Conservation (phyloP, 1,139 yeast species). For the Candida freyschussii region DNA sequence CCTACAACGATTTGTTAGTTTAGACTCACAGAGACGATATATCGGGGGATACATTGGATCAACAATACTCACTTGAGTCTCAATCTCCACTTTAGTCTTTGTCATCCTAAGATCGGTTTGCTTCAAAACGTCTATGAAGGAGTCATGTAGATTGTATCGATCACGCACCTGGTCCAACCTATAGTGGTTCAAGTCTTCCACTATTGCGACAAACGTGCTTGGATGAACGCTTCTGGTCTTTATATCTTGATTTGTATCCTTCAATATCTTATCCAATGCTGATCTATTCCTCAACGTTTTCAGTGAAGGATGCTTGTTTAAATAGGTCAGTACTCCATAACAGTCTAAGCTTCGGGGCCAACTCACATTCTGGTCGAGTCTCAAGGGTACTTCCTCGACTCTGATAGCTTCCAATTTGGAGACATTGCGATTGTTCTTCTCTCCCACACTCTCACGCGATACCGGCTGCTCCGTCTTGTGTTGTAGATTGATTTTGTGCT, state of each 20-base stretch:
- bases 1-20: too few species aligned
- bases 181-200: conserved; percentile 16
- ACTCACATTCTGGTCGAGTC: conserved; percentile 18
- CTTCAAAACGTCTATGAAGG: conserved; percentile 1
- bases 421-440: conserved; percentile 8
- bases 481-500: not conserved
- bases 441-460: too few species aligned
- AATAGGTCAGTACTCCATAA: not conserved
- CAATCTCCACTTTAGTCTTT: conserved; percentile 4
- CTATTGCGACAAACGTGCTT: conserved; percentile 16
- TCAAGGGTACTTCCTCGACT: conserved; percentile 18
- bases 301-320: conserved; percentile 16
- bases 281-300: conserved; percentile 14
- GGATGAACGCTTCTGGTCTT: conserved; percentile 13
- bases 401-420: conserved; percentile 11
- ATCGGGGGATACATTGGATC: too few species aligned
- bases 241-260: conserved; percentile 1
- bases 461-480: not conserved
- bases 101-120: conserved; percentile 6
- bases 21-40: too few species aligned
- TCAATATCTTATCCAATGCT: conserved; percentile 10
- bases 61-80: conserved; percentile 2
- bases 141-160: conserved; percentile 11
- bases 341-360: not conserved
- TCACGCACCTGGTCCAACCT: conserved; percentile 11